phyloP scores from a whole-genome alignment of 768 basidiomycete species.

The Gymnopilus junonius region DNA sequence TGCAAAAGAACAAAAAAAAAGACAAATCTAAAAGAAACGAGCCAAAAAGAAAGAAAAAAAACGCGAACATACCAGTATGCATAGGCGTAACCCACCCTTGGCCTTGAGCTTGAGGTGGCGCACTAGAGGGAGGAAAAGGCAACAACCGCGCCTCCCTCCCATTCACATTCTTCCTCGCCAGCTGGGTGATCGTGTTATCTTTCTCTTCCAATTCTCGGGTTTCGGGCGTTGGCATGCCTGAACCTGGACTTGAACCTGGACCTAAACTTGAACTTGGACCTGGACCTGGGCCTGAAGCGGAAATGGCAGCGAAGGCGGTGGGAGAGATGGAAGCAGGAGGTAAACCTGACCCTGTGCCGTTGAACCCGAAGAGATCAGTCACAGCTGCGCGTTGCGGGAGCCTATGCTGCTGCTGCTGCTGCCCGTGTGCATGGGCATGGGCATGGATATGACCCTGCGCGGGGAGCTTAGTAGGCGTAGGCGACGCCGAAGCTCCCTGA shows the following conservation, averaged over 20 bases:
- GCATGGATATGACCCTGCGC: too few species aligned
- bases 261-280: too few species aligned
- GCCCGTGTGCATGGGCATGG: background rate
- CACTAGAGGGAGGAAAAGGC: slow-evolving; percentile 25
- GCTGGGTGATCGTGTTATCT: slow-evolving; percentile 20
- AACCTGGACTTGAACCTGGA: too few species aligned
- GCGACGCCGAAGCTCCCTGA: background rate
- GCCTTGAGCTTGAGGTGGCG: background rate
- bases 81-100: slow-evolving; percentile 2
- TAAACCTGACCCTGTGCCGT: too few species aligned
- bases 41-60: background rate
- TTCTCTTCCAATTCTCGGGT: slow-evolving; percentile 21
- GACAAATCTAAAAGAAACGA: background rate
- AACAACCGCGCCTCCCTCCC: slow-evolving; percentile 28
- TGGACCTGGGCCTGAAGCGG: too few species aligned
- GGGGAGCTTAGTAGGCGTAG: background rate
- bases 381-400: background rate
- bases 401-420: background rate
- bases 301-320: too few species aligned
- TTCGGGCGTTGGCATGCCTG: too few species aligned
- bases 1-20: background rate
- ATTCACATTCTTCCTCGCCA: slow-evolving; percentile 22
- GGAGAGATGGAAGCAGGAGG: too few species aligned
- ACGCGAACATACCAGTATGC: slow-evolving; percentile 7
- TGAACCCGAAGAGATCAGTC: background rate